Percentiles rank a stretch among this genome's conserved stretches.
phyloP scores from a whole-genome alignment of 1,139 yeast genomes.

The Cylindricascospora bacillispora region DNA sequence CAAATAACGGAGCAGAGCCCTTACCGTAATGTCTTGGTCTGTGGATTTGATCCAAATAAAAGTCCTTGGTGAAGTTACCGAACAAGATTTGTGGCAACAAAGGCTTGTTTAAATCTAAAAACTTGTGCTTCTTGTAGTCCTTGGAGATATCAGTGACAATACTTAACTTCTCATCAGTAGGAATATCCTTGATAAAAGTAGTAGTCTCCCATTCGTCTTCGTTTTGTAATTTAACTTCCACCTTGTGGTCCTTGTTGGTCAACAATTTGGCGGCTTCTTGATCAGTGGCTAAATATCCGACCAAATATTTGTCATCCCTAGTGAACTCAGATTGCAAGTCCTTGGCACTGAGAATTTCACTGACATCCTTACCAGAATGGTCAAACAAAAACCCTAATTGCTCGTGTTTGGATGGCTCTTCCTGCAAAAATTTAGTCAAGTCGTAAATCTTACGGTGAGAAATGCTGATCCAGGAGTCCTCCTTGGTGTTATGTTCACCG shows the following conservation, averaged over 20 bases:
- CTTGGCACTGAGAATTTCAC: conserved; percentile 72
- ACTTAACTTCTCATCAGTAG: conserved; percentile 56
- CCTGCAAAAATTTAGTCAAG: conserved; percentile 63
- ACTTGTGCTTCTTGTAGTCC: conserved; percentile 69
- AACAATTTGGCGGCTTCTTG: conserved; percentile 48
- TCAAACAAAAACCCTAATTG: conserved; percentile 34
- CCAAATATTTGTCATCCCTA: conserved; percentile 52
- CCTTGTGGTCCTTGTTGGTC: conserved; percentile 27
- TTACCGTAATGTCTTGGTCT: conserved; percentile 89
- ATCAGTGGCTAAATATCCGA: conserved; percentile 49
- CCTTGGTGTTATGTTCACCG: conserved; percentile 34
- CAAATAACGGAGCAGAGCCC: conserved; percentile 84
- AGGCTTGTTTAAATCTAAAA: conserved; percentile 75
- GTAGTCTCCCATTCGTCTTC: conserved; percentile 33
- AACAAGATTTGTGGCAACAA: conserved; percentile 65
- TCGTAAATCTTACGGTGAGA: conserved; percentile 69
- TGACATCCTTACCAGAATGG: conserved; percentile 74
- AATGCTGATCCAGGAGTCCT: conserved; percentile 70
- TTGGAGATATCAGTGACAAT: conserved; percentile 64
- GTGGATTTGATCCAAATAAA: conserved; percentile 90
- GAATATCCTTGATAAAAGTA: conserved; percentile 45
- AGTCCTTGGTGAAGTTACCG: conserved; percentile 68
- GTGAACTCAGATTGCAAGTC: conserved; percentile 33
- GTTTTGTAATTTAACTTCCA: conserved; percentile 29
- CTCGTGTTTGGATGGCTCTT: conserved; percentile 75